Evolutionary conservation across 2,329 filamentous ascomycete genomes (phyloP), one percentile per base, ranked within the genome.

Genomic region (Neofusicoccum parvum): DNA sequence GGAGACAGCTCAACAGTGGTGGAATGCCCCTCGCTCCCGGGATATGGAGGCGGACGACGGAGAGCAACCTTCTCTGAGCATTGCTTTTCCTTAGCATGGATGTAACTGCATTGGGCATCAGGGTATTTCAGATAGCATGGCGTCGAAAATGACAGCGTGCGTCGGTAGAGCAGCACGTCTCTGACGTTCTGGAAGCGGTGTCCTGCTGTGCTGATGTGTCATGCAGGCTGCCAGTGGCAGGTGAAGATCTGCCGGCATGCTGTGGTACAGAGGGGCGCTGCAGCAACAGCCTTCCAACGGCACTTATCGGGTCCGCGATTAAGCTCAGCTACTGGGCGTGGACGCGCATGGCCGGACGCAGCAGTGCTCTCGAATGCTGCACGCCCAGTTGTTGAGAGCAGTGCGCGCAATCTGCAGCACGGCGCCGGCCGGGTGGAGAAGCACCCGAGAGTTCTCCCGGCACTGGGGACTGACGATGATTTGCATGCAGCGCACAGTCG

Each of bases 401-500:
- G 6, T 32, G 27, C 27, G 27, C 27, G 27, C 27, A 32, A 34
- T 59, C 39, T 45, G 54, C 54, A 59, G 3, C 10, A 27, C 36
- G 51, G 51, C 37, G 20, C 12, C 39, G 39, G 54, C 12, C 39
- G 39, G 39, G 54, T 59, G 54, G 54, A 56, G 36, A 59, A 15
- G 48, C 48, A 50, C 5, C 43, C 48, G 51, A 54, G 36, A 20
- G 50, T 53, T 53, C 50, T 53, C 32, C 49, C 49, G 49, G 27
- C 20, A 32, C 49, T 53, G 50, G 46, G 46, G 46, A 23, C 23
- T 46, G 54, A 59, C 23, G 54, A 59, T 59, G 54, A 59, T 59
- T 27, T 59, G 54, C 54, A 59, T 46, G 54, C n/a, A 36, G 51
- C 36, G 51, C 51, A 56, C 51, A 56, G 54, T 59, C 54, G 54